These are phyloP conservation scores for Amaranthus palmeri DNA, from an alignment of 148 eudicot genomes.

Conservation along the genomic window DNA sequence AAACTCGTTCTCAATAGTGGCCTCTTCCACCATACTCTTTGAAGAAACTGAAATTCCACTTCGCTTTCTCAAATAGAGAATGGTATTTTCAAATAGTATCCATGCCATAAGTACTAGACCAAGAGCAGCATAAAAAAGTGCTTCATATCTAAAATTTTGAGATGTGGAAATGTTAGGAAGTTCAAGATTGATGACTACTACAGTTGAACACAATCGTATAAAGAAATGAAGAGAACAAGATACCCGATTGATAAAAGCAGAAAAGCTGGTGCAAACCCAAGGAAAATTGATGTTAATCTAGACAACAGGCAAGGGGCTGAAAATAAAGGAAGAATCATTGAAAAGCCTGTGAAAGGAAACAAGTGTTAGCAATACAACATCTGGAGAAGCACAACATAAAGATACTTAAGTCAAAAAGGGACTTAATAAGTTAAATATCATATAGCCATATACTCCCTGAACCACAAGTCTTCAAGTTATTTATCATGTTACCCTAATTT, in stretches of 20 bases:
- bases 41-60: slow-evolving; percentile 35
- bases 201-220: slow-evolving; percentile 3
- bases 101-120: slow-evolving; percentile 84
- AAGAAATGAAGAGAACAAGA: slow-evolving; percentile 22
- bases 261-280: slow-evolving; percentile 96
- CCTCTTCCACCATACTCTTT: slow-evolving; percentile 34
- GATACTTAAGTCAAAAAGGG: too few relatives aligned
- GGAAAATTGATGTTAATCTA: slow-evolving; percentile 80
- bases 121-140: slow-evolving; percentile 80
- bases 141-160: slow-evolving; percentile 69
- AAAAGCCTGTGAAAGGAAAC: slow-evolving; percentile 45
- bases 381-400: neutral
- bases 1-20: slow-evolving; percentile 34
- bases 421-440: too few relatives aligned
- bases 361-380: slow-evolving; percentile 12
- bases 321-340: slow-evolving; percentile 78
- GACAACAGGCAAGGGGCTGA: slow-evolving; percentile 77
- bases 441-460: too few relatives aligned
- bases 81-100: slow-evolving; percentile 78
- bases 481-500: too few relatives aligned
- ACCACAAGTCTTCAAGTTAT: too few relatives aligned
- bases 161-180: neutral
- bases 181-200: neutral
- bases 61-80: slow-evolving; percentile 39
- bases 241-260: slow-evolving; percentile 94